Conservation (phyloP, 345 rosid genomes). For the Camelina hispida region DNA sequence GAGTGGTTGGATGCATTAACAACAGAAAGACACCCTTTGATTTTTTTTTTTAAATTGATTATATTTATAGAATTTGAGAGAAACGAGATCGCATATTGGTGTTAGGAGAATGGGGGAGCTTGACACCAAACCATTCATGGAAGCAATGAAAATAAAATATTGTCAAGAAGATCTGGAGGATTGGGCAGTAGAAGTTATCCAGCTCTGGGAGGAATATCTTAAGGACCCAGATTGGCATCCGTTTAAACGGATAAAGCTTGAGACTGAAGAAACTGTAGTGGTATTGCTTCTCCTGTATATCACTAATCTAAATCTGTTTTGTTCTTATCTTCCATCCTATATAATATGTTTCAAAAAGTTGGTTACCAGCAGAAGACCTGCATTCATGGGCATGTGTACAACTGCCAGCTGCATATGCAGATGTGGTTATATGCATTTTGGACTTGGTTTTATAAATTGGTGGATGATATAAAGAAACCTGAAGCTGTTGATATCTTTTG, state of each 20-base stretch:
- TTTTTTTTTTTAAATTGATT: constrained; percentile 24
- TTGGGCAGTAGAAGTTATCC: constrained; percentile 75
- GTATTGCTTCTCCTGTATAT: constrained; percentile 48
- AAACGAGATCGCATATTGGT: constrained; percentile 52
- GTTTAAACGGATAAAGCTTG: constrained; percentile 58
- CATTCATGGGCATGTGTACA: constrained; percentile 10
- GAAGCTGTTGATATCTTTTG: constrained; percentile 25
- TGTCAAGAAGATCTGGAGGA: constrained; percentile 73
- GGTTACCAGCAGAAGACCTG: neutral
- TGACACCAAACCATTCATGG: constrained; percentile 71
- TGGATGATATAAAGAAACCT: constrained; percentile 29
- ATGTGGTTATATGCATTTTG: constrained; percentile 22
- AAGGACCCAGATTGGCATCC: constrained; percentile 99
- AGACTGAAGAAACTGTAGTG: constrained; percentile 61
- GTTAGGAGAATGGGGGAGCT: constrained; percentile 99
- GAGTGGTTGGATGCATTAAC: constrained; percentile 14
- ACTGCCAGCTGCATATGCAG: neutral
- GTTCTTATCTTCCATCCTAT: neutral
- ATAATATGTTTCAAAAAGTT: neutral
- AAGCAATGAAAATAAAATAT: constrained; percentile 78
- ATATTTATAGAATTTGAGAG: constrained; percentile 51
- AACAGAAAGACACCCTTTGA: constrained; percentile 7
- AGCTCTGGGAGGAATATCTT: constrained; percentile 92
- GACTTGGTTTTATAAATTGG: constrained; percentile 14
- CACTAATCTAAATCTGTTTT: neutral